A percentile compares a stretch with the other conserved stretches of the same genome.
Evolutionary conservation across 2,329 filamentous ascomycete genomes (phyloP).

Genomic region (Incumbomyces delicatus): DNA sequence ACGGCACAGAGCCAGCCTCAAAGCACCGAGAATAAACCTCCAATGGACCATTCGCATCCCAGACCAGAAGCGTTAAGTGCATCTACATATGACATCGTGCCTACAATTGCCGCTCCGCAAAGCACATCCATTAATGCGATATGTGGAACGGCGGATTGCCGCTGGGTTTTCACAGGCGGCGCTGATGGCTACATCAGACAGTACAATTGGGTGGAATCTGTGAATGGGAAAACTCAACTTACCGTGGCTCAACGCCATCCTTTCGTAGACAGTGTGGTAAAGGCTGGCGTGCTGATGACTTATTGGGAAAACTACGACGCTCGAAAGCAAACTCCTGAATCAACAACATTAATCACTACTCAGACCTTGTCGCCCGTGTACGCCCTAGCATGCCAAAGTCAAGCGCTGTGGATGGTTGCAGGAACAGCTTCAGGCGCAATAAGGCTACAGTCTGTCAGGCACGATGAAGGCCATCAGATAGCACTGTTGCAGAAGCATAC

Average conservation of each 20-base stretch:
- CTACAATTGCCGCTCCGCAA: constrained; percentile 92
- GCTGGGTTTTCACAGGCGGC: constrained; percentile 90
- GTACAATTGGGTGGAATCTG: constrained; percentile 89
- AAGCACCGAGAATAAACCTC: constrained; percentile 24
- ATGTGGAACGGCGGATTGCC: constrained; percentile 82
- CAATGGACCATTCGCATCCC: constrained; percentile 47
- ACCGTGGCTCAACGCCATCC: constrained; percentile 94
- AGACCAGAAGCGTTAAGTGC: constrained; percentile 69
- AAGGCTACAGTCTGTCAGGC: constrained; percentile 83
- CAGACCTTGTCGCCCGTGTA: constrained; percentile 78
- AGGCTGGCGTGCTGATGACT: constrained; percentile 84
- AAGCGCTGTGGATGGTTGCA: constrained; percentile 83
- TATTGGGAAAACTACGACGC: constrained; percentile 98
- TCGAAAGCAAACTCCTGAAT: constrained; percentile 25
- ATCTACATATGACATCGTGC: constrained; percentile 82
- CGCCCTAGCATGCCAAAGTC: constrained; percentile 79
- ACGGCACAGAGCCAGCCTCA: constrained; percentile 31
- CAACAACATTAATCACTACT: constrained; percentile 30
- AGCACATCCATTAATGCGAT: constrained; percentile 92
- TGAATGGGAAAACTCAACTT: constrained; percentile 85
- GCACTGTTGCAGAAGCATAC: constrained; percentile 71
- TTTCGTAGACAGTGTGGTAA: constrained; percentile 94
- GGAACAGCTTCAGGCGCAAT: constrained; percentile 86
- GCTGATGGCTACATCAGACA: constrained; percentile 94
- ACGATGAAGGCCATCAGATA: constrained; percentile 89